Percentiles rank a stretch among this genome's conserved stretches.
Conservation (phyloP, 2,329 filamentous ascomycete genomes). For the Diaporthe sp. region DNA sequence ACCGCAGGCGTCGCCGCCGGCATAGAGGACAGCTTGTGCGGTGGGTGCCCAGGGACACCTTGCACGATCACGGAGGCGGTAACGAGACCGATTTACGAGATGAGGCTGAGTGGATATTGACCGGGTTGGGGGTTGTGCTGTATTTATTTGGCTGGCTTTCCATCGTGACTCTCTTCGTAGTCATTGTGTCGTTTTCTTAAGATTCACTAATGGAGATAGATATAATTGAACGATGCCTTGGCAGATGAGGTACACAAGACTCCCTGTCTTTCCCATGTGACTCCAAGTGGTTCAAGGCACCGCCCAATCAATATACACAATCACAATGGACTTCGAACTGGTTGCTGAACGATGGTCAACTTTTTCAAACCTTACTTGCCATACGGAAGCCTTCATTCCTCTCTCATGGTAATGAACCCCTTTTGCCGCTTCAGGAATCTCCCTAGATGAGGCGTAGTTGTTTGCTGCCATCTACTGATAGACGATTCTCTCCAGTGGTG, state of each 20-base stretch:
- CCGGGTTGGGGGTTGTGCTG: background rate
- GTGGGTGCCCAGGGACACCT: background rate
- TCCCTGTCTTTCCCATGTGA: background rate
- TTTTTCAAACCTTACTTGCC: too few species aligned
- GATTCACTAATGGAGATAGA: background rate
- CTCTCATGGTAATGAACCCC: too few species aligned
- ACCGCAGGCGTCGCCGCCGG: background rate
- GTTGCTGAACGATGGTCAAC: too few species aligned
- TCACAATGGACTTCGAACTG: too few species aligned
- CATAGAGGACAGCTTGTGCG: background rate
- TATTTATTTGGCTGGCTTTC: conserved; percentile 10
- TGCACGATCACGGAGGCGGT: background rate
- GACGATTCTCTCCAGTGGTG: too few species aligned
- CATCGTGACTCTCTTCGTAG: background rate
- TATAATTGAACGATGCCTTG: background rate
- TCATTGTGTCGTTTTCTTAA: background rate
- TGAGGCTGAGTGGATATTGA: background rate
- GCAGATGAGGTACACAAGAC: background rate
- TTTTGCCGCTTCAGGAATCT: too few species aligned
- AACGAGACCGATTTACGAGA: background rate
- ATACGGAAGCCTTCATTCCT: too few species aligned
- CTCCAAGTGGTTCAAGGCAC: background rate
- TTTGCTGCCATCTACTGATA: too few species aligned
- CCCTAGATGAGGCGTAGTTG: too few species aligned
- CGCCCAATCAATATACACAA: background rate